Conservation (phyloP, 2,329 filamentous ascomycete genomes). For the Meredithiella fracta region DNA sequence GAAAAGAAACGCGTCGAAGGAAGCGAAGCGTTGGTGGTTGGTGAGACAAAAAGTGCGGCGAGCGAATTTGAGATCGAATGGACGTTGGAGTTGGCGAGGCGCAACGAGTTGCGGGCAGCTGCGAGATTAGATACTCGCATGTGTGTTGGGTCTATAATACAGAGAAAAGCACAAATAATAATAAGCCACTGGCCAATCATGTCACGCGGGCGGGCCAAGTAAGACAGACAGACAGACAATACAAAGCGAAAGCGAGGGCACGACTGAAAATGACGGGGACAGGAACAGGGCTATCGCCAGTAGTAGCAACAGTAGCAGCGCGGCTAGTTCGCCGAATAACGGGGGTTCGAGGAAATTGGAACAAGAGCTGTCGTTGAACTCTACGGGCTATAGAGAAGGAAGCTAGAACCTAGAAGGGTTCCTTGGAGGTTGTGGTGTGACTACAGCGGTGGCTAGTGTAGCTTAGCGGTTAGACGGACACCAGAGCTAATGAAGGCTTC, state of each 20-base stretch:
- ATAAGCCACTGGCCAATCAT: slow-evolving; percentile 15
- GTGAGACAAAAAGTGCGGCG: slow-evolving; percentile 2
- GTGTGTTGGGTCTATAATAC: slow-evolving; percentile 13
- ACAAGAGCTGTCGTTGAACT: neutral
- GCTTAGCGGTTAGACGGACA: no score
- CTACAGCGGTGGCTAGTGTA: no score
- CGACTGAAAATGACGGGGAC: neutral
- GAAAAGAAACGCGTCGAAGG: slow-evolving; percentile 9
- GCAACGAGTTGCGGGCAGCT: slow-evolving; percentile 15
- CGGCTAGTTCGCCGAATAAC: neutral
- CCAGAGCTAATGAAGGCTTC: no score
- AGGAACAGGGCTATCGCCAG: neutral
- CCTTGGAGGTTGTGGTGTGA: no score
- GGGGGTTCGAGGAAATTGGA: neutral
- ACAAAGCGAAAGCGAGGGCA: no score
- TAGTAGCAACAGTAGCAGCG: neutral
- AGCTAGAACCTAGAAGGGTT: no score
- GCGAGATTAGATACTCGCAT: slow-evolving; percentile 14
- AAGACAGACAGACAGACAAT: neutral
- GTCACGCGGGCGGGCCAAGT: slow-evolving; percentile 2
- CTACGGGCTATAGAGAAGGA: no score
- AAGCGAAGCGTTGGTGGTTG: neutral
- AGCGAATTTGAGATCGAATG: neutral
- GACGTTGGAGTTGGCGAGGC: slow-evolving; percentile 9
- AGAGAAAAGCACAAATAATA: slow-evolving; percentile 13